Evolutionary conservation across 2,329 filamentous ascomycete genomes (phyloP).

Genomic region (Penicillium sp.): DNA sequence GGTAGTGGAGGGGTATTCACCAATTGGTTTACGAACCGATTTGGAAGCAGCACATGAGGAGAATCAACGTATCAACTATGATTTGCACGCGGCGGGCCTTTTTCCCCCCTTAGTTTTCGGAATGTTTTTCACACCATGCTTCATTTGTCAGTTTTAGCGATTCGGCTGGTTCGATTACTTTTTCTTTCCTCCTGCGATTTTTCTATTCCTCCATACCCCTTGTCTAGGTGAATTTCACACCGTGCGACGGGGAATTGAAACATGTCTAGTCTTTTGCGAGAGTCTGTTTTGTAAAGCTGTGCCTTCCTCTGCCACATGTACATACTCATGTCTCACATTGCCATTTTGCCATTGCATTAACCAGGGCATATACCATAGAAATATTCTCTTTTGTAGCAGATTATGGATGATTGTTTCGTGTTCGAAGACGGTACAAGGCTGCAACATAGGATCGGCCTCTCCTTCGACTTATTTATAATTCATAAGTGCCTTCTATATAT

Average conservation of each 20-base stretch:
- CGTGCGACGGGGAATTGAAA: background rate
- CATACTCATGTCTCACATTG: background rate
- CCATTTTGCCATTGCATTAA: background rate
- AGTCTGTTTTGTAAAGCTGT: background rate
- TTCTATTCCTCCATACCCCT: slow-evolving; percentile 1
- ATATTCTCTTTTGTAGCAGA: background rate
- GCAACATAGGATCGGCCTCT: background rate
- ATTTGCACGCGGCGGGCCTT: slow-evolving; percentile 8
- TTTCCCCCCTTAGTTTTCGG: background rate
- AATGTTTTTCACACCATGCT: background rate
- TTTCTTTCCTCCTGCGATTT: background rate
- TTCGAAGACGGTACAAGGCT: background rate
- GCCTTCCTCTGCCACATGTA: background rate
- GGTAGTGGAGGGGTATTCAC: slow-evolving; percentile 25
- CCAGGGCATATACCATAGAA: background rate
- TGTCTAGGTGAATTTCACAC: background rate
- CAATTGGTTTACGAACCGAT: slow-evolving; percentile 29
- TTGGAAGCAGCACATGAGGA: slow-evolving; percentile 16
- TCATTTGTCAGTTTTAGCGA: slow-evolving; percentile 7
- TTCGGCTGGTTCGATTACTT: background rate
- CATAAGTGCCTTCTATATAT: background rate
- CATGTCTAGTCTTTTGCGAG: background rate
- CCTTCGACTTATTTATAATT: background rate
- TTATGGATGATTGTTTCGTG: background rate
- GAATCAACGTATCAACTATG: background rate